phyloP scores from a whole-genome alignment of 768 basidiomycete genomes.

The Collybia mongolica region DNA sequence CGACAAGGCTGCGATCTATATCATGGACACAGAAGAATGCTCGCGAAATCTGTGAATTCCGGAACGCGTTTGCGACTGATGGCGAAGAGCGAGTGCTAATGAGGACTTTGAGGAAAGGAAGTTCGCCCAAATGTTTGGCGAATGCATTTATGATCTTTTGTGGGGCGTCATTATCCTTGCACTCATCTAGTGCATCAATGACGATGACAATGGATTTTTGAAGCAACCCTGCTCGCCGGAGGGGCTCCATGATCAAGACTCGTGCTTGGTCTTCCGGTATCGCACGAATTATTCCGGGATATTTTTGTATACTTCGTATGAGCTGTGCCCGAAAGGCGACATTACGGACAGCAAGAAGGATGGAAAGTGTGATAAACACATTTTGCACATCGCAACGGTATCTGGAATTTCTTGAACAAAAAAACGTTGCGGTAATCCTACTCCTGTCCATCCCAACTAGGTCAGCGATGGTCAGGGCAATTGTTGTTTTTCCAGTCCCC shows the following conservation, averaged over 20 bases:
- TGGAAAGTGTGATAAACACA: slow-evolving; percentile 13
- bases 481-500: slow-evolving; percentile 19
- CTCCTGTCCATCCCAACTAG: slow-evolving; percentile 12
- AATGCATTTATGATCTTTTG: slow-evolving; percentile 11
- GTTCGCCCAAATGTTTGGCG: slow-evolving; percentile 8
- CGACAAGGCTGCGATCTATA: slow-evolving; percentile 7
- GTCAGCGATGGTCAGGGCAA: slow-evolving; percentile 14
- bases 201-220: slow-evolving; percentile 13
- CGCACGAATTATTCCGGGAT: slow-evolving; percentile 4
- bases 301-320: slow-evolving; percentile 2
- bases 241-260: slow-evolving; percentile 14
- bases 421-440: slow-evolving; percentile 18
- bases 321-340: slow-evolving; percentile 8
- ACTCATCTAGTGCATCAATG: slow-evolving; percentile 22
- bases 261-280: slow-evolving; percentile 6
- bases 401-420: slow-evolving; percentile 15
- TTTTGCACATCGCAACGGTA: slow-evolving; percentile 13
- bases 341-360: slow-evolving; percentile 8
- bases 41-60: slow-evolving; percentile 1
- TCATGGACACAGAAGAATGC: slow-evolving; percentile 10
- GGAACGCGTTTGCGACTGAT: background rate
- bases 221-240: slow-evolving; percentile 2
- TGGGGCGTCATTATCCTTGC: slow-evolving; percentile 9
- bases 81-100: slow-evolving; percentile 14
- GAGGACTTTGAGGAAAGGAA: slow-evolving; percentile 14